These are phyloP conservation scores for Salix arbutifolia DNA, from an alignment of 345 rosid genomes.

Conservation along the genomic window DNA sequence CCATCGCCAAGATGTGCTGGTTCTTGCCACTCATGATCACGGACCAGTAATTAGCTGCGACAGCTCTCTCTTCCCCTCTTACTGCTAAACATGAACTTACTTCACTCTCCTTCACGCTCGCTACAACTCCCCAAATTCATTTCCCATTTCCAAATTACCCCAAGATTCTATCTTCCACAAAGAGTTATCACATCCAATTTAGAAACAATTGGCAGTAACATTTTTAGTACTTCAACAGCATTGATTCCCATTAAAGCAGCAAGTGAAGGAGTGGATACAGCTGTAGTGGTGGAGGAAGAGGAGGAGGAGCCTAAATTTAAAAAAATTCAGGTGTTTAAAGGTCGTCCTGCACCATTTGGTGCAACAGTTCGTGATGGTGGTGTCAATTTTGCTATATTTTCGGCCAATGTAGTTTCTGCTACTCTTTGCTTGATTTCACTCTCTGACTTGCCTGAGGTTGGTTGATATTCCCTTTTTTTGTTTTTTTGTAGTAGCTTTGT, in stretches of 20 bases:
- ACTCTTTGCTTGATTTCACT: constrained; percentile 63
- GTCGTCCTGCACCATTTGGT: constrained; percentile 71
- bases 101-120: background rate
- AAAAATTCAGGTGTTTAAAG: constrained; percentile 45
- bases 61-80: background rate
- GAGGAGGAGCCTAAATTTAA: constrained; percentile 34
- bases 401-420: constrained; percentile 67
- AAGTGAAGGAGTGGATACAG: constrained; percentile 35
- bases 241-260: background rate
- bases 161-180: background rate
- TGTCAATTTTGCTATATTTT: constrained; percentile 76
- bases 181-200: background rate
- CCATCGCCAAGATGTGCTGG: background rate
- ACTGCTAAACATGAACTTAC: background rate
- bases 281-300: constrained; percentile 19
- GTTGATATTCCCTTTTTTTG: background rate
- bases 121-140: background rate
- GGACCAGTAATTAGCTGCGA: background rate
- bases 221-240: background rate
- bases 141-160: background rate
- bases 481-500: background rate
- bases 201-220: background rate
- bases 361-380: constrained; percentile 67
- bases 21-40: background rate
- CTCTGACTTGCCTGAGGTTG: constrained; percentile 65